phyloP scores from a whole-genome alignment of 306 rosid genomes.

The Hippophae rhamnoides region DNA sequence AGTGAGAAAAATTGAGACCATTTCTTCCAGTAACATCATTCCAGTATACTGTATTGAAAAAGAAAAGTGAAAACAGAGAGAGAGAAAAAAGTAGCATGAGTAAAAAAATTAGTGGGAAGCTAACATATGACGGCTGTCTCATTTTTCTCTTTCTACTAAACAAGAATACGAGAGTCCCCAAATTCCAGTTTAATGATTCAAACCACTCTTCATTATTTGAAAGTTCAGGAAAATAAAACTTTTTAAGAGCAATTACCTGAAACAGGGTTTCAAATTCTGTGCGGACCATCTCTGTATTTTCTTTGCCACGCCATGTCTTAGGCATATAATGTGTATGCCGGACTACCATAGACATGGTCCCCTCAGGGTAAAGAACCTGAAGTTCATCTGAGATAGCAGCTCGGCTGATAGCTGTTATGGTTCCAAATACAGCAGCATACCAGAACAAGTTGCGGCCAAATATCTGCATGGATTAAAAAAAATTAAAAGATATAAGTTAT shows the following conservation, averaged over 20 bases:
- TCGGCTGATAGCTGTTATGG: constrained; percentile 77
- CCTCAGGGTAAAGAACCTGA: constrained; percentile 70
- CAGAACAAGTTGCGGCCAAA: constrained; percentile 90
- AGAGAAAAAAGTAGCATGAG: constrained; percentile 10
- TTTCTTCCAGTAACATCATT: constrained; percentile 97
- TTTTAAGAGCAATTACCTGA: constrained; percentile 42
- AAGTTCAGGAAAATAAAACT: constrained; percentile 3
- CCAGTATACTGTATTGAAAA: constrained; percentile 61
- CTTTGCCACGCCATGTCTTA: constrained; percentile 90
- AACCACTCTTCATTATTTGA: neutral
- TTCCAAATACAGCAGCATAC: constrained; percentile 94
- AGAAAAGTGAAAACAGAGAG: neutral
- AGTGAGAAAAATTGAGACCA: constrained; percentile 92
- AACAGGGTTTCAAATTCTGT: constrained; percentile 73
- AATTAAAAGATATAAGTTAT: neutral
- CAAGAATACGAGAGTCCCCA: too few relatives aligned
- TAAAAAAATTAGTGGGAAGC: constrained; percentile 12
- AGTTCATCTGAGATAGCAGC: constrained; percentile 62
- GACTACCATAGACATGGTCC: constrained; percentile 75
- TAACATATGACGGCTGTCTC: neutral
- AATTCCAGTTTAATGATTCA: too few relatives aligned
- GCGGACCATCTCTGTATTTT: constrained; percentile 51
- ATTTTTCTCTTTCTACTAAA: too few relatives aligned
- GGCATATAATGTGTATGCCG: constrained; percentile 95
- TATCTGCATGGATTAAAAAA: constrained; percentile 35